Evolutionary conservation across 2,329 filamentous ascomycete species (phyloP).

Genomic region (Sarocladium strictum): DNA sequence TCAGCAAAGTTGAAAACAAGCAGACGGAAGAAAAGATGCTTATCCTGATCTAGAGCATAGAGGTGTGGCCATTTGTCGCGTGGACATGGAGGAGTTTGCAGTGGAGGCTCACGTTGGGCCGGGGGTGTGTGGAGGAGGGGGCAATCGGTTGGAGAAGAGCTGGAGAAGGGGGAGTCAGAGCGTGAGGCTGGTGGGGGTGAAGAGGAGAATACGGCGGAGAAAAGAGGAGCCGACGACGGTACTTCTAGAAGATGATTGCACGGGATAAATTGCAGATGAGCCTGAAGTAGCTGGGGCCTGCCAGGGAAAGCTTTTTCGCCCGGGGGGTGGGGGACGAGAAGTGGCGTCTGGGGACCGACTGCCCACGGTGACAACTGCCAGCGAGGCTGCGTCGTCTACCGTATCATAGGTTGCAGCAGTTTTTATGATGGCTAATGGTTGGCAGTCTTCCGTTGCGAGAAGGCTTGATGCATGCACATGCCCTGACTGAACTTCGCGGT

Average conservation of each 20-base stretch:
- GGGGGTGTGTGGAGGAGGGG: background rate
- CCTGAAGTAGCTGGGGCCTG: constrained; percentile 6
- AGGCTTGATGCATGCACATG: too few relatives aligned
- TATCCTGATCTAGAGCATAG: background rate
- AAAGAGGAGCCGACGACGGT: constrained; percentile 8
- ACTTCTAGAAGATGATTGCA: constrained; percentile 9
- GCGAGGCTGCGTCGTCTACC: too few relatives aligned
- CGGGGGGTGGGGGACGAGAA: background rate
- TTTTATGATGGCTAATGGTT: too few relatives aligned
- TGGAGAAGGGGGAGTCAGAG: background rate
- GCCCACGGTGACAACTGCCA: too few relatives aligned
- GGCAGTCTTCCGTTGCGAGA: too few relatives aligned
- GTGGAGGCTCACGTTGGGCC: background rate
- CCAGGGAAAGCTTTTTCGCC: background rate
- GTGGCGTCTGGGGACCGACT: background rate
- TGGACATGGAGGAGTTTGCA: background rate
- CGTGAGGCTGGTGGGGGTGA: background rate
- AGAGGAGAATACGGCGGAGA: constrained; percentile 6
- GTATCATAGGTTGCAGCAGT: too few relatives aligned
- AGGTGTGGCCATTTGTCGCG: constrained; percentile 6
- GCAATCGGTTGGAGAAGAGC: background rate
- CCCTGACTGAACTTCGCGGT: too few relatives aligned
- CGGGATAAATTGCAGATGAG: constrained; percentile 9
- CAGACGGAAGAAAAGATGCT: background rate
- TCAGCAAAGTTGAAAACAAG: background rate